Conservation (phyloP, 768 basidiomycete species). For the Lentinula boryana region DNA sequence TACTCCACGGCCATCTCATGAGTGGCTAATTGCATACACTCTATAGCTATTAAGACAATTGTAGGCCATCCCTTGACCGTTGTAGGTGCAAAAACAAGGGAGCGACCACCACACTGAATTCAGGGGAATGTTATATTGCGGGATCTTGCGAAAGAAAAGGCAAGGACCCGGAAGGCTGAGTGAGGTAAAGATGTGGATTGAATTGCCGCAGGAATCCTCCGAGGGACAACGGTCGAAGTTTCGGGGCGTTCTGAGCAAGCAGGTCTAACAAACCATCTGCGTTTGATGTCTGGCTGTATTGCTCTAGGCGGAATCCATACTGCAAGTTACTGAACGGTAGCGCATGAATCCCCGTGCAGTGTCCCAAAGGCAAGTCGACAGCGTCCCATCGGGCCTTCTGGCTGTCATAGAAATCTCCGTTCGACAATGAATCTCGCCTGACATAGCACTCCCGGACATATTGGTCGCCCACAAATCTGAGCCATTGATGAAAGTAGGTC, state of each 20-base stretch:
- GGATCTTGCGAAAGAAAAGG: not conserved
- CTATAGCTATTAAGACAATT: no score
- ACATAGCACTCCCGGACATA: not conserved
- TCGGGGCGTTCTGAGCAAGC: not conserved
- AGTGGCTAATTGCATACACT: no score
- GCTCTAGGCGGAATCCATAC: not conserved
- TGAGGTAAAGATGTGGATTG: no score
- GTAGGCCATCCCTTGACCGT: no score
- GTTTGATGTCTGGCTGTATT: not conserved
- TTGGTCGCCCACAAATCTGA: not conserved
- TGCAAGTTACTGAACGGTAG: not conserved
- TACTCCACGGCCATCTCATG: no score
- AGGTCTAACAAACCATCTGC: not conserved
- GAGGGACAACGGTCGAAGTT: not conserved
- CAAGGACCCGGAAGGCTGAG: no score
- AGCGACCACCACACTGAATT: no score
- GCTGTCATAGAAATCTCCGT: not conserved
- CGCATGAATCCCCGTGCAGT: not conserved
- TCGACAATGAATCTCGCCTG: not conserved
- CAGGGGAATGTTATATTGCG: no score
- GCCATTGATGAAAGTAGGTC: not conserved
- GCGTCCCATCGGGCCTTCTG: not conserved
- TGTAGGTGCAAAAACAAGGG: no score
- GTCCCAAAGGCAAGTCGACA: slow-evolving; percentile 1
- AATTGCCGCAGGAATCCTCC: not conserved